Evolutionary conservation across 140 eudicot species (phyloP), one percentile per base, ranked within the genome.

Genomic region (Ambrosia hybrid): DNA sequence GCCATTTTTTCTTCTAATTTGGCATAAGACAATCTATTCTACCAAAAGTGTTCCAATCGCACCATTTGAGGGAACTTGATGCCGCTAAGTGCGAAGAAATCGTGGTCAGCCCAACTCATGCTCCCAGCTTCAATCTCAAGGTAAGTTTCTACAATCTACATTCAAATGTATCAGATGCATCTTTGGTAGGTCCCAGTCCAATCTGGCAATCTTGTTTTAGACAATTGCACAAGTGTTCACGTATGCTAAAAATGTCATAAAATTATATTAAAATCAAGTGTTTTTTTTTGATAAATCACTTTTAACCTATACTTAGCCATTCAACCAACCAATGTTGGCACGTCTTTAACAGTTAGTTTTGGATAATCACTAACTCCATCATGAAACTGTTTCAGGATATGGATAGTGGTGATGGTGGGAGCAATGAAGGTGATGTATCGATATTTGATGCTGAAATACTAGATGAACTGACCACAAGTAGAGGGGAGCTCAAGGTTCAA

Each of bases 401-500:
- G 36, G 86, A 75, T 33, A 34, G 41, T 57, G 57, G n/a, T 73
- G 52, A 14, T 16, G 41, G 57, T 11, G 76, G 43, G 26, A 74
- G 45, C 2, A 65, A 41, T 16, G 81, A 77, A 21, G 83, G 64
- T 58, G 87, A 78, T n/a, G 71, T 33, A 67, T 43, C 73, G 30
- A 65, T 77, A 4, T 81, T 71, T 36, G 89, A 81, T 61, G 86
- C 81, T 16, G 91, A 86, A 74, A 83, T n/a, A n/a, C n/a, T n/a
- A n/a, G n/a, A n/a, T n/a, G n/a, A n/a, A n/a, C n/a, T n/a, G n/a
- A n/a, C n/a, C 13, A 83, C 88, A 57, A 80, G 60, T 64, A 80
- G 91, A 80, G 88, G 91, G 26, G 88, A 83, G 74, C 21, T 86
- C 13, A 86, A 83, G 80, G 73, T 81, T 58, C 80, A 89, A 67